Percentiles rank a stretch among this genome's conserved stretches.
Conservation (phyloP, 2,329 filamentous ascomycete species). For the Immersiporthe knoxdaviesiana region DNA sequence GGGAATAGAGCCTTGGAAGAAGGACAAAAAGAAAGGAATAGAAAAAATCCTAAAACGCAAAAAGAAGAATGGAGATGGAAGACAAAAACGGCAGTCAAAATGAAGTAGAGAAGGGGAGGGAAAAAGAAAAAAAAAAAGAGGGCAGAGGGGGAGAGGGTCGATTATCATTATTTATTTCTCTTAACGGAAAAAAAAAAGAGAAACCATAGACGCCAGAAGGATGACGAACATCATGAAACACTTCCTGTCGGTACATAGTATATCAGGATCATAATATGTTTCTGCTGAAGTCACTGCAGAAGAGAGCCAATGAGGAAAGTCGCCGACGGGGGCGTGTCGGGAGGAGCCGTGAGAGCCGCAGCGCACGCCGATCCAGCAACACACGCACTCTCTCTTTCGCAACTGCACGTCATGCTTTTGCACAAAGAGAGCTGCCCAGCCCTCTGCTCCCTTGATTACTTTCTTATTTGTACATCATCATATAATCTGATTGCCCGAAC, state of each 20-base stretch:
- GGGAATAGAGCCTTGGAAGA: no score
- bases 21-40: not conserved
- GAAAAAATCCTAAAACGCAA: not conserved
- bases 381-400: not conserved
- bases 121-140: no score
- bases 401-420: not conserved
- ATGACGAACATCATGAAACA: not conserved
- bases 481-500: not conserved
- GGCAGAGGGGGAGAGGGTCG: no score
- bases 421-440: no score
- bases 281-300: not conserved
- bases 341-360: constrained; percentile 16
- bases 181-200: not conserved
- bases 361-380: not conserved
- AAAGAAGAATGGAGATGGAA: no score
- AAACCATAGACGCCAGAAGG: not conserved
- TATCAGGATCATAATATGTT: not conserved
- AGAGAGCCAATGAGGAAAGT: constrained; percentile 3
- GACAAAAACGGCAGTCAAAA: no score
- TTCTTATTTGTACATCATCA: no score
- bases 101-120: no score
- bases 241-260: not conserved
- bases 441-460: not conserved
- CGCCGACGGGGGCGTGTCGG: not conserved
- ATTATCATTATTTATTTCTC: no score